phyloP scores from a whole-genome alignment of 805 yeast species.

The Wickerhamiella lipophila region DNA sequence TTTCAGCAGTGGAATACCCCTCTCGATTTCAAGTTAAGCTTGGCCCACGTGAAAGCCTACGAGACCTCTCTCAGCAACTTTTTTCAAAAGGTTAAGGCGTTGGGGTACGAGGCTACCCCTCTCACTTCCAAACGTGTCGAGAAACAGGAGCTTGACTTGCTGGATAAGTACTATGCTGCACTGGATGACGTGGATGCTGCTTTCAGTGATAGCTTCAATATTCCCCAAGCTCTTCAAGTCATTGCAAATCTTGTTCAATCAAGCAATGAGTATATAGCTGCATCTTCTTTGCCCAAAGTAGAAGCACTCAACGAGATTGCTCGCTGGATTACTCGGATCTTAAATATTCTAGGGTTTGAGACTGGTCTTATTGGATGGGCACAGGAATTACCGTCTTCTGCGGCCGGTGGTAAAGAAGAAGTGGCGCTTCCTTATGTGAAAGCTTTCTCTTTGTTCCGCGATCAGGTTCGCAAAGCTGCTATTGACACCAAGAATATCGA shows the following conservation, averaged over 20 bases:
- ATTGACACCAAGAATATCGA: slow-evolving; percentile 42
- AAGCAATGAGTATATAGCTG: slow-evolving; percentile 57
- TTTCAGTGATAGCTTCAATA: slow-evolving; percentile 78
- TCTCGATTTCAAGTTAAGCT: slow-evolving; percentile 76
- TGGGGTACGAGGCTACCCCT: slow-evolving; percentile 48
- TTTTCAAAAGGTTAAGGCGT: slow-evolving; percentile 77
- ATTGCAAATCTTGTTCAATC: slow-evolving; percentile 57
- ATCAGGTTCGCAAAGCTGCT: slow-evolving; percentile 61
- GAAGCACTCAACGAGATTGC: slow-evolving; percentile 57
- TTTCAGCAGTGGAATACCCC: slow-evolving; percentile 86
- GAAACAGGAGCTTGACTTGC: slow-evolving; percentile 41
- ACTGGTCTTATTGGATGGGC: slow-evolving; percentile 72
- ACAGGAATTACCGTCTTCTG: slow-evolving; percentile 15
- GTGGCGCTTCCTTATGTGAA: slow-evolving; percentile 67
- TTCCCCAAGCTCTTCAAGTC: slow-evolving; percentile 58
- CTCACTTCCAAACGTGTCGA: slow-evolving; percentile 52
- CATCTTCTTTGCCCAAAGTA: slow-evolving; percentile 38
- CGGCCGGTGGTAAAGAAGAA: slow-evolving; percentile 40
- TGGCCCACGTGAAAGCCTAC: slow-evolving; percentile 61
- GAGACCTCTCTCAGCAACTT: slow-evolving; percentile 71
- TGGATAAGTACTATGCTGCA: slow-evolving; percentile 37
- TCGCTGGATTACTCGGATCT: slow-evolving; percentile 55
- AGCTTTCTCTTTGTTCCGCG: slow-evolving; percentile 68
- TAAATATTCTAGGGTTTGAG: slow-evolving; percentile 65
- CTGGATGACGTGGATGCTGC: slow-evolving; percentile 56